Conservation (phyloP, 2,329 filamentous ascomycete genomes). For the Dothideomycetidae sp. region DNA sequence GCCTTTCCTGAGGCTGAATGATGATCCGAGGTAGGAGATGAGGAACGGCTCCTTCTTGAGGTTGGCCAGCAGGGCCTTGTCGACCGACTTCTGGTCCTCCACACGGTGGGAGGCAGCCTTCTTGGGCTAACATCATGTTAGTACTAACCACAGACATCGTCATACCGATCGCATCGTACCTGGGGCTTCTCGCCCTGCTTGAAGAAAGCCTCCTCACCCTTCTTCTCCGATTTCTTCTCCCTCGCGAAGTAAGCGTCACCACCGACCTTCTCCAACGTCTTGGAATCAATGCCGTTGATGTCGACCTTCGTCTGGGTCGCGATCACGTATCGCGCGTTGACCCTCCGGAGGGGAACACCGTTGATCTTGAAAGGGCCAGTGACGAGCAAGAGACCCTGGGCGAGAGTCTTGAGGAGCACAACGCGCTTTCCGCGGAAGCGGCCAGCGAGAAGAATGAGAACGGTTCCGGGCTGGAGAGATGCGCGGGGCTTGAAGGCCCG, state of each 20-base stretch:
- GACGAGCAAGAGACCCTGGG: slow-evolving; percentile 95
- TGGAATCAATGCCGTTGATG: slow-evolving; percentile 64
- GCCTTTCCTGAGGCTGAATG: slow-evolving; percentile 97
- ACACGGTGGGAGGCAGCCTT: slow-evolving; percentile 88
- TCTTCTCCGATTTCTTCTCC: slow-evolving; percentile 92
- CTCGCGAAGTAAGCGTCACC: slow-evolving; percentile 83
- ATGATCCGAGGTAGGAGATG: slow-evolving; percentile 81
- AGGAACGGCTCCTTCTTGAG: slow-evolving; percentile 99
- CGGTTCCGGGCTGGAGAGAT: slow-evolving; percentile 82
- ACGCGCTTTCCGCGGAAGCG: slow-evolving; percentile 99
- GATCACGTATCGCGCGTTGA: slow-evolving; percentile 89
- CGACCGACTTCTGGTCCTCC: slow-evolving; percentile 95
- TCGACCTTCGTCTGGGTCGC: slow-evolving; percentile 77
- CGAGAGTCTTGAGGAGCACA: slow-evolving; percentile 92
- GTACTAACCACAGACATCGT: no score
- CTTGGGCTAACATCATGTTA: slow-evolving; percentile 38
- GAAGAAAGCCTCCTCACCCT: slow-evolving; percentile 97
- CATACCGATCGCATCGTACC: slow-evolving; percentile 35
- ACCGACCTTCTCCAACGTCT: slow-evolving; percentile 63
- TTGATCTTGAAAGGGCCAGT: slow-evolving; percentile 99
- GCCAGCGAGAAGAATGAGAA: slow-evolving; percentile 97
- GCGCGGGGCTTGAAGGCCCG: slow-evolving; percentile 76
- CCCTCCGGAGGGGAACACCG: slow-evolving; percentile 88
- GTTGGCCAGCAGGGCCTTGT: slow-evolving; percentile 85
- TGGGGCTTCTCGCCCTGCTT: slow-evolving; percentile 96